A percentile compares a stretch with the other conserved stretches of the same genome.
Conservation (phyloP, 2,329 filamentous ascomycete genomes). For the Cercospora sp. region DNA sequence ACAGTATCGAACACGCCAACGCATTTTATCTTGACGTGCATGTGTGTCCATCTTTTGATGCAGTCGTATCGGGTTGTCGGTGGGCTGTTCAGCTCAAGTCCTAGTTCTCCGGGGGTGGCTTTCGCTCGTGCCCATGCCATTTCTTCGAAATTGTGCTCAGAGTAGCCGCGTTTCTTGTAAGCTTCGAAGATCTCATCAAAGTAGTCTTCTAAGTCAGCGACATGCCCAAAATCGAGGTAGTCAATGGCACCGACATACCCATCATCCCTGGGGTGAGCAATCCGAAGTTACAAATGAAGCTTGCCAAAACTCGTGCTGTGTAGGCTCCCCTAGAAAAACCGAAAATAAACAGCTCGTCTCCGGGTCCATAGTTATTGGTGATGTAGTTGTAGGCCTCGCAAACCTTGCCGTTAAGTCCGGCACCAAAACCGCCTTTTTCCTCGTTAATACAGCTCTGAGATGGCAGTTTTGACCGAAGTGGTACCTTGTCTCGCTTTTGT, state of each 20-base stretch:
- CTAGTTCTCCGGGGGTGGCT: constrained; percentile 20
- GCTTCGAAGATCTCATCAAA: constrained; percentile 23
- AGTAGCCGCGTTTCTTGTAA: constrained; percentile 21
- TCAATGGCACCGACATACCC: not conserved
- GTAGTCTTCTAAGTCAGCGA: constrained; percentile 10
- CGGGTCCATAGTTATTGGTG: constrained; percentile 33
- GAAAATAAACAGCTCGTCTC: constrained; percentile 37
- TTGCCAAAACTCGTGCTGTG: constrained; percentile 35
- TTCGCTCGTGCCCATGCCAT: constrained; percentile 19
- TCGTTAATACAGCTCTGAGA: not conserved
- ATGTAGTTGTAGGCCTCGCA: constrained; percentile 34
- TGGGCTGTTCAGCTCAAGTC: constrained; percentile 15
- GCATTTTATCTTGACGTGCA: constrained; percentile 40
- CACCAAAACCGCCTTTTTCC: constrained; percentile 21
- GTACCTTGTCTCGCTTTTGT: constrained; percentile 23
- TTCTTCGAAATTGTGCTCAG: constrained; percentile 21
- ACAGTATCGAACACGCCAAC: constrained; percentile 52
- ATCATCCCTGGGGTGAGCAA: constrained; percentile 28
- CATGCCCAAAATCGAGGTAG: no score
- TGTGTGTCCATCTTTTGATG: constrained; percentile 22
- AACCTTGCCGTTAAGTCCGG: constrained; percentile 26
- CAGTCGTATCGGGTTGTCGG: constrained; percentile 19
- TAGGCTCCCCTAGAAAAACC: constrained; percentile 36
- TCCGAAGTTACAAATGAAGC: constrained; percentile 33
- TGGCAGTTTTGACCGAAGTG: not conserved